Conservation (phyloP, 306 rosid genomes). For the Vicia villosa region DNA sequence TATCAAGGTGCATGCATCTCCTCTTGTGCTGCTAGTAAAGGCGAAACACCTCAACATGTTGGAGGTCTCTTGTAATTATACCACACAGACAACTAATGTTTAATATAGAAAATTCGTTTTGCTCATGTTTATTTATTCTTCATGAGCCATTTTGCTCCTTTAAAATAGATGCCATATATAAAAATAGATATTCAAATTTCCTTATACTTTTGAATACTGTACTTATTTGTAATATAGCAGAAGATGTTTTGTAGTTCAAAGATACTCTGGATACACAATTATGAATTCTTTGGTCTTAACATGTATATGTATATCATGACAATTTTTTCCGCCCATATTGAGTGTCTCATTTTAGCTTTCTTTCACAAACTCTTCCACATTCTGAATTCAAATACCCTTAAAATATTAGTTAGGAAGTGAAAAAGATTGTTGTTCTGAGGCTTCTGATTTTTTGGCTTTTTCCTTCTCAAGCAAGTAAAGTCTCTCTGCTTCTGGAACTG, state of each 20-base stretch:
- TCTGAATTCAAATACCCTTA: neutral
- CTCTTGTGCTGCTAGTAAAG: conserved; percentile 24
- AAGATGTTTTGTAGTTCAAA: conserved; percentile 25
- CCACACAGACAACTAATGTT: conserved; percentile 17
- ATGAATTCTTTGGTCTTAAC: conserved; percentile 11
- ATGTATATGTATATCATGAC: neutral
- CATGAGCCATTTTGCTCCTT: conserved; percentile 10
- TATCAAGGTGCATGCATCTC: conserved; percentile 20
- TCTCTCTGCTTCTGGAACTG: conserved; percentile 79
- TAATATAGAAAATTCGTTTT: conserved; percentile 23
- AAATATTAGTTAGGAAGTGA: conserved; percentile 39
- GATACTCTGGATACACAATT: neutral
- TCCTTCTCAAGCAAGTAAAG: conserved; percentile 72
- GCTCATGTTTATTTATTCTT: neutral
- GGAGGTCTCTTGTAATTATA: conserved; percentile 42
- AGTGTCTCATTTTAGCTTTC: neutral
- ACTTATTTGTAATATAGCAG: conserved; percentile 33
- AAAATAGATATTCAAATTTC: conserved; percentile 5
- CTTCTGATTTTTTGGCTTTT: conserved; percentile 54
- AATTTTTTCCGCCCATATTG: neutral
- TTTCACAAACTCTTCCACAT: neutral
- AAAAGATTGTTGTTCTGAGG: conserved; percentile 27
- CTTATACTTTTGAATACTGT: conserved; percentile 9
- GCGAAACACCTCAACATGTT: conserved; percentile 36
- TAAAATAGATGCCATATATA: conserved; percentile 12